Percentiles rank a stretch among this genome's conserved stretches.
These are phyloP conservation scores for Cyberlindnera euphorbiiphila DNA, from an alignment of 805 yeast genomes.

Conservation along the genomic window DNA sequence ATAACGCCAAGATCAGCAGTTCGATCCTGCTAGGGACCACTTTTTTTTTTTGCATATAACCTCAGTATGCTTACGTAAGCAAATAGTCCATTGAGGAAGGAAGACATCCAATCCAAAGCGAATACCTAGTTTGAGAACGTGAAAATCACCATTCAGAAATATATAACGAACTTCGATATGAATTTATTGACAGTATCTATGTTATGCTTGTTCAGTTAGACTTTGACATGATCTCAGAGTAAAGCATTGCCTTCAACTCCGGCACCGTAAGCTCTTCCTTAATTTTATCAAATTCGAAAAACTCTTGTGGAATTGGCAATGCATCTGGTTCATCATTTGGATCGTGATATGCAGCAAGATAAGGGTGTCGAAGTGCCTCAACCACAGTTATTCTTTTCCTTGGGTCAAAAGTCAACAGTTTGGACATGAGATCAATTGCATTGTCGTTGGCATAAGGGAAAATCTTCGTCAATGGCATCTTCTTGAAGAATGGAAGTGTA, in stretches of 20 bases:
- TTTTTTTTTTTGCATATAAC: slow-evolving; percentile 8
- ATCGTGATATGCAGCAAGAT: slow-evolving; percentile 84
- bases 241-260: slow-evolving; percentile 74
- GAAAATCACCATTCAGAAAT: too few species aligned
- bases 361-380: slow-evolving; percentile 84
- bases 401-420: slow-evolving; percentile 80
- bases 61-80: too few species aligned
- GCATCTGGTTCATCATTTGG: slow-evolving; percentile 91
- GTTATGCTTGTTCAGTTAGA: too few species aligned
- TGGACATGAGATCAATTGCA: slow-evolving; percentile 61
- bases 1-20: slow-evolving; percentile 67
- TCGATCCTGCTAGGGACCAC: slow-evolving; percentile 86
- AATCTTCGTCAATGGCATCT: slow-evolving; percentile 45
- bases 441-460: slow-evolving; percentile 54
- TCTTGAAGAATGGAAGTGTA: slow-evolving; percentile 68
- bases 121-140: too few species aligned
- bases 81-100: too few species aligned
- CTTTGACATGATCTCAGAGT: slow-evolving; percentile 70
- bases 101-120: too few species aligned
- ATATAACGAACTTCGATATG: too few species aligned
- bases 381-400: slow-evolving; percentile 75
- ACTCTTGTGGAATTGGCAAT: slow-evolving; percentile 76
- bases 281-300: slow-evolving; percentile 82
- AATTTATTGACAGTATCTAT: too few species aligned
- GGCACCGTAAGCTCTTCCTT: slow-evolving; percentile 74